Conservation (phyloP, 495 filamentous ascomycete genomes). For the Aspergillus affinis region DNA sequence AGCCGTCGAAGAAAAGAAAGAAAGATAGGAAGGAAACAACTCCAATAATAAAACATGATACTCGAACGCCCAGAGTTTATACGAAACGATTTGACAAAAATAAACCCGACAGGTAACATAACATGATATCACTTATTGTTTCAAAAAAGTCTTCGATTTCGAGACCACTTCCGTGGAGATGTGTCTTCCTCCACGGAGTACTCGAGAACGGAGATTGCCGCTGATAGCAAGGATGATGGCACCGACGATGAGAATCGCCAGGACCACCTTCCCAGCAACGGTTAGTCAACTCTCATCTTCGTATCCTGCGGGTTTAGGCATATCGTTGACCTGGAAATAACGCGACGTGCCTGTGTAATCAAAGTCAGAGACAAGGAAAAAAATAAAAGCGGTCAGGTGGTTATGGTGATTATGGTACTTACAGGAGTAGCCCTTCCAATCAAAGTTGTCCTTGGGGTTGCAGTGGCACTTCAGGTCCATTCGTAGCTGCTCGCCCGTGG, state of each 20-base stretch:
- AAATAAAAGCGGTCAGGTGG: too few species aligned
- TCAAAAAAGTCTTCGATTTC: conserved; percentile 20
- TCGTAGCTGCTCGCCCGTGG: conserved; percentile 77
- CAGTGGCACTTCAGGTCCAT: conserved; percentile 86
- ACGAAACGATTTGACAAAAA: background rate
- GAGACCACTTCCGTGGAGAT: conserved; percentile 13
- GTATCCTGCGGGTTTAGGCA: conserved; percentile 80
- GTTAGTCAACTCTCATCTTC: conserved; percentile 59
- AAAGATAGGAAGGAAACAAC: background rate
- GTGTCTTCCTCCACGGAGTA: conserved; percentile 6
- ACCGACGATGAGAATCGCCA: conserved; percentile 20
- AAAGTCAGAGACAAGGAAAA: conserved; percentile 4
- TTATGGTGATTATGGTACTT: too few species aligned
- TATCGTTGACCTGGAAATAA: conserved; percentile 77
- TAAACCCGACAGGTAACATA: background rate
- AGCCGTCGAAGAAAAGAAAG: conserved; percentile 9
- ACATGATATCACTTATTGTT: conserved; percentile 5
- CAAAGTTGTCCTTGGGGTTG: conserved; percentile 95
- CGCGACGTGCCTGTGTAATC: conserved; percentile 64
- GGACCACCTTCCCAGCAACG: conserved; percentile 21
- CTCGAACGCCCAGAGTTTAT: background rate
- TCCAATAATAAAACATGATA: background rate
- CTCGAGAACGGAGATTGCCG: conserved; percentile 23
- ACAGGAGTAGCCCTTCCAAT: conserved; percentile 98
- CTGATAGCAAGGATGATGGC: conserved; percentile 23